A percentile compares a stretch with the other conserved stretches of the same genome.
These are phyloP conservation scores for Populus ilicifolia DNA, from an alignment of 345 rosid species.

Conservation along the genomic window DNA sequence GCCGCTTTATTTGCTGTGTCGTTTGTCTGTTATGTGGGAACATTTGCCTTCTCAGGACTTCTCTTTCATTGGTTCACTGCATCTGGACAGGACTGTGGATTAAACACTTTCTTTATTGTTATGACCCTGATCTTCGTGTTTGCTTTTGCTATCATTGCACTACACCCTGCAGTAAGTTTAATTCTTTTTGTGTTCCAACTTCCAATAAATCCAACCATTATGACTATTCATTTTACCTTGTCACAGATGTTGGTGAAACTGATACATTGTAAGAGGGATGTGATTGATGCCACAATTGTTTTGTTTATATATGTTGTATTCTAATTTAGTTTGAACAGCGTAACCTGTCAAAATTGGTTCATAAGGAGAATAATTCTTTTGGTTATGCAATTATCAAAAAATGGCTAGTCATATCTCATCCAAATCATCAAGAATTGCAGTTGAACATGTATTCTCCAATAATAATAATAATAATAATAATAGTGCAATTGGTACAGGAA, in stretches of 20 bases:
- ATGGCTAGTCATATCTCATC: not conserved
- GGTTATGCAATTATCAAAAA: not conserved
- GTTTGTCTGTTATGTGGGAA: constrained; percentile 73
- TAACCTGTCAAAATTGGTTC: not conserved
- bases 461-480: not conserved
- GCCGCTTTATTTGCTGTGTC: constrained; percentile 74
- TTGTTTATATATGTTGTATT: not conserved
- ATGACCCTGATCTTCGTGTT: constrained; percentile 64
- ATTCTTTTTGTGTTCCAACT: constrained; percentile 5
- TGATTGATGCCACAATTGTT: not conserved
- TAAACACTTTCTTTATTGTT: constrained; percentile 81
- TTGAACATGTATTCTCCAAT: not conserved
- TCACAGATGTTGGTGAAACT: not conserved
- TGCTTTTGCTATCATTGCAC: constrained; percentile 71
- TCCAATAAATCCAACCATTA: not conserved
- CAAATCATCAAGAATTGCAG: not conserved
- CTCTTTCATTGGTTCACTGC: constrained; percentile 98
- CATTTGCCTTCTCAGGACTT: constrained; percentile 89
- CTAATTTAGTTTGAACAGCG: not conserved
- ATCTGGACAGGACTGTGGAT: constrained; percentile 95
- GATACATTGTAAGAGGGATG: not conserved
- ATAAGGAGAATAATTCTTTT: not conserved
- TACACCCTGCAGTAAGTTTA: constrained; percentile 88
- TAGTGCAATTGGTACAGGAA: not conserved
- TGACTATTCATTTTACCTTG: not conserved